Percentiles rank a stretch among this genome's conserved stretches.
Conservation (phyloP, 306 rosid species). For the Mimosa pudica region DNA sequence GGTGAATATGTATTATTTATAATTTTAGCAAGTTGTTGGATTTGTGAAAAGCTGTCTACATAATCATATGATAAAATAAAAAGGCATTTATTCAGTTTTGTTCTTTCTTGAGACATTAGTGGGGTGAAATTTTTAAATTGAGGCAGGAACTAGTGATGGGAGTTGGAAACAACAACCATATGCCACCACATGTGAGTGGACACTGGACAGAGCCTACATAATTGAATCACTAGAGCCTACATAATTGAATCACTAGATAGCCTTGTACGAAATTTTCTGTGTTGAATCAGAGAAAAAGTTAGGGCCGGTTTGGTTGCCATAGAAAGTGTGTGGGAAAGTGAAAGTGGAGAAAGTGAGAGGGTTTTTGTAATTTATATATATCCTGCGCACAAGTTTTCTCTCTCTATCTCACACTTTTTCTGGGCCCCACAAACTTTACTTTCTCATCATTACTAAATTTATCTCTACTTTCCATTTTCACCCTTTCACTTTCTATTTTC, state of each 20-base stretch:
- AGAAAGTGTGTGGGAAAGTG: too few species aligned
- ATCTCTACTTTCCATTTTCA: too few species aligned
- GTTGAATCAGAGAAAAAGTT: not conserved
- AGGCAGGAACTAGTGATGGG: constrained; percentile 8
- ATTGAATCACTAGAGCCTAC: constrained; percentile 37
- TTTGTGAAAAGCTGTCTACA: constrained; percentile 44
- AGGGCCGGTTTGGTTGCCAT: too few species aligned
- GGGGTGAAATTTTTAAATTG: constrained; percentile 36
- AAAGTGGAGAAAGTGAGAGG: too few species aligned
- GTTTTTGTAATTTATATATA: too few species aligned
- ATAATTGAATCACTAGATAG: constrained; percentile 40
- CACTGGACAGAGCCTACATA: constrained; percentile 16
- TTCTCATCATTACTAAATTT: too few species aligned
- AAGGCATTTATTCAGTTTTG: constrained; percentile 29
- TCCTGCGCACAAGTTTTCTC: too few species aligned
- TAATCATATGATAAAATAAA: not conserved
- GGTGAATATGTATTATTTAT: constrained; percentile 39
- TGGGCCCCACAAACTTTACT: too few species aligned
- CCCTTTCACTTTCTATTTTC: too few species aligned
- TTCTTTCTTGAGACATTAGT: constrained; percentile 34
- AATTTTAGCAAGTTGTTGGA: constrained; percentile 31
- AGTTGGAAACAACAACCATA: constrained; percentile 11
- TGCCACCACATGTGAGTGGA: constrained; percentile 36
- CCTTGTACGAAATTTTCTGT: constrained; percentile 29
- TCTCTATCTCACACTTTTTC: too few species aligned